phyloP scores from a whole-genome alignment of 2,329 filamentous ascomycete genomes.

The Triangularia verruculosa region DNA sequence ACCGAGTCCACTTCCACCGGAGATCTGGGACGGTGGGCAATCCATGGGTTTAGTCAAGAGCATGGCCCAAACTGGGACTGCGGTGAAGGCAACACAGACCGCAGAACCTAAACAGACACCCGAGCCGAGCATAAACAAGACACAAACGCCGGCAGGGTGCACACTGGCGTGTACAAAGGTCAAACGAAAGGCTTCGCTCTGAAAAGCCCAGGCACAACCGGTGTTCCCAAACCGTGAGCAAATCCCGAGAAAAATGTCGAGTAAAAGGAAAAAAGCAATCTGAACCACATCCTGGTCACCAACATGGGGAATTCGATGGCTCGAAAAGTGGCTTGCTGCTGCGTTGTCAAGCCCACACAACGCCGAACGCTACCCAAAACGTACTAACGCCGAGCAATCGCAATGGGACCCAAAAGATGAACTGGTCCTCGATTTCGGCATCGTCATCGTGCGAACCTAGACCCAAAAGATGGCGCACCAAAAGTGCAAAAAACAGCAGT shows the following conservation, averaged over 20 bases:
- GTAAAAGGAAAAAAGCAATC: constrained; percentile 21
- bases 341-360: constrained; percentile 20
- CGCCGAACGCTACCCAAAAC: constrained; percentile 14
- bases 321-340: constrained; percentile 13
- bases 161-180: constrained; percentile 13
- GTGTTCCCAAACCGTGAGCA: not conserved
- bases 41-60: constrained; percentile 24
- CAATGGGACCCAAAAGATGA: constrained; percentile 4
- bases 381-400: constrained; percentile 7
- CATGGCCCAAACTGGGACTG: not conserved
- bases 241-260: not conserved
- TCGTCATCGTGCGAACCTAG: not conserved
- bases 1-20: constrained; percentile 18
- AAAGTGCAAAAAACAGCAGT: constrained; percentile 6
- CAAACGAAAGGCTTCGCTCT: not conserved
- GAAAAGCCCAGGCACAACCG: not conserved
- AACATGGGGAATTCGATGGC: constrained; percentile 4
- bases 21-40: constrained; percentile 12
- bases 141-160: not conserved
- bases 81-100: constrained; percentile 15
- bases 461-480: constrained; percentile 1
- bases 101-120: constrained; percentile 15
- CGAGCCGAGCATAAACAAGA: constrained; percentile 8
- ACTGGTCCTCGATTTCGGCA: constrained; percentile 9
- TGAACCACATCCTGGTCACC: constrained; percentile 9